Evolutionary conservation across 2,329 filamentous ascomycete species (phyloP).

Genomic region (Neofusicoccum parvum): DNA sequence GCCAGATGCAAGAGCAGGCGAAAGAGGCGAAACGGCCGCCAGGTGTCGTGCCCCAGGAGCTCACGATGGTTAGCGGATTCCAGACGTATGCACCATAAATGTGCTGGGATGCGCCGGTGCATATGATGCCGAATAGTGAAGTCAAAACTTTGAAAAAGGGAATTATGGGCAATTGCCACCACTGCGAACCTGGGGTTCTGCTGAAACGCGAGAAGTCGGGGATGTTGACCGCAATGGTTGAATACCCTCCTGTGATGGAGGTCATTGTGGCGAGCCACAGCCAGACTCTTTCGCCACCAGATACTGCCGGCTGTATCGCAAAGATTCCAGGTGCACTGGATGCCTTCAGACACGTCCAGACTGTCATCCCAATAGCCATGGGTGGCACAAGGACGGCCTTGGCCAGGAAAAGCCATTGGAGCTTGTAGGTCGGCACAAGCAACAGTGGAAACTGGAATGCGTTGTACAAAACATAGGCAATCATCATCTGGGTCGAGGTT

Average conservation of each 20-base stretch:
- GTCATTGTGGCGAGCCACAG: background rate
- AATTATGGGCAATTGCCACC: conserved; percentile 17
- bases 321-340: background rate
- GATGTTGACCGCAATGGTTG: conserved; percentile 26
- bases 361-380: conserved; percentile 26
- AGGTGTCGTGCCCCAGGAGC: conserved; percentile 24
- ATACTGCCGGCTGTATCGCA: background rate
- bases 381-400: conserved; percentile 24
- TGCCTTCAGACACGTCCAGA: background rate
- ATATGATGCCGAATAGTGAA: conserved; percentile 28
- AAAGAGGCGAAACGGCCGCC: conserved; percentile 22
- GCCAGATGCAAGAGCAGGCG: background rate
- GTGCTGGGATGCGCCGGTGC: conserved; percentile 26
- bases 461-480: conserved; percentile 27
- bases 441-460: conserved; percentile 25
- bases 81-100: conserved; percentile 25
- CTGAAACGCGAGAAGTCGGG: conserved; percentile 25
- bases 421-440: conserved; percentile 24
- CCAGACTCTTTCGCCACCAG: background rate
- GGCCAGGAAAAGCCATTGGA: conserved; percentile 27
- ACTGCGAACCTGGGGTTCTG: conserved; percentile 18
- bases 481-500: conserved; percentile 24
- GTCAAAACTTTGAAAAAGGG: conserved; percentile 41
- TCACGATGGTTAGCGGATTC: conserved; percentile 28
- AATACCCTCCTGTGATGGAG: conserved; percentile 10